Percentiles rank a stretch among this genome's conserved stretches.
phyloP scores from a whole-genome alignment of 2,329 filamentous ascomycete genomes.

The Daldinia sp. region DNA sequence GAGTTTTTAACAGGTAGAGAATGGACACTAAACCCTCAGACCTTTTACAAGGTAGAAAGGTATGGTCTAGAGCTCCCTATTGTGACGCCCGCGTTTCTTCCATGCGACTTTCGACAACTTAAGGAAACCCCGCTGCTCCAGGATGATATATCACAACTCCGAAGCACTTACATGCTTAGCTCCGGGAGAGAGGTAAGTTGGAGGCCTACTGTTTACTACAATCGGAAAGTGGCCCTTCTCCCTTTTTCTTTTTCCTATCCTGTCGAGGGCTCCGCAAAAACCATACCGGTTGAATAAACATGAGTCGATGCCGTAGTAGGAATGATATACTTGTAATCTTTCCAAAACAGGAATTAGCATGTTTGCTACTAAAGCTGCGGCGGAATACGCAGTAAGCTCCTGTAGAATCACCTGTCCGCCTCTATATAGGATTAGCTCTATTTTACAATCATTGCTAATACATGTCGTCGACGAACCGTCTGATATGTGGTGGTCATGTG shows the following conservation, averaged over 20 bases:
- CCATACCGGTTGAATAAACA: neutral
- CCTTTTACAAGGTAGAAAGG: neutral
- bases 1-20: neutral
- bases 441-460: neutral
- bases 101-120: neutral
- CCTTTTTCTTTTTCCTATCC: conserved; percentile 7
- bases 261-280: neutral
- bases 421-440: neutral
- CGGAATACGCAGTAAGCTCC: conserved; percentile 1
- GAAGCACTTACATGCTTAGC: neutral
- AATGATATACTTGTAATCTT: neutral
- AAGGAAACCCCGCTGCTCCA: conserved; percentile 6
- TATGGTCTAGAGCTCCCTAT: conserved; percentile 20
- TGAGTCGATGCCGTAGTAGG: conserved; percentile 2
- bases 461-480: neutral
- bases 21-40: neutral
- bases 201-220: neutral
- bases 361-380: neutral
- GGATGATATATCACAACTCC: conserved; percentile 23
- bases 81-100: neutral
- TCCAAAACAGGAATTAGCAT: neutral
- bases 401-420: neutral
- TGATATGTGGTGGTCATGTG: neutral
- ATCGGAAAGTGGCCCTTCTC: conserved; percentile 2
- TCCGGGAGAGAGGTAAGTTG: neutral